Base-by-base conservation (phyloP, 1,284 basidiomycete genomes). In the Apiotrichum laibachii region DNA sequence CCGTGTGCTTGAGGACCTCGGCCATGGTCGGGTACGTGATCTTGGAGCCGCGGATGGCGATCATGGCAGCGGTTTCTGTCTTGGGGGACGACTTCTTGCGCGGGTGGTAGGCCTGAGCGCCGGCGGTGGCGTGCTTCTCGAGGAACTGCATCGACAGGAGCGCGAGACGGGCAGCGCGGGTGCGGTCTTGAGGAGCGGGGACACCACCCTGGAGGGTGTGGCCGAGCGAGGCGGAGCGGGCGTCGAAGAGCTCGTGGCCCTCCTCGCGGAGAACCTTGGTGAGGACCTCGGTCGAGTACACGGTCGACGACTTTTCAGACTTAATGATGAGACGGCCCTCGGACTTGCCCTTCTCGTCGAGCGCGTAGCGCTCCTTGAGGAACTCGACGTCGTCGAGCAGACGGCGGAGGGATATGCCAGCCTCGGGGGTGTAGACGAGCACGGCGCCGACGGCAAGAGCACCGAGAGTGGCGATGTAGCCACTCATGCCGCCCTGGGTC, bases 141-240 rank as follows among this genome's bases (percentile, higher is more conserved):
- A 99, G 83, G 84, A 97, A 98, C 53, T 86, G 81, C 88, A 98
- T 94, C 81, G 91, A 95, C 68, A 90, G 88, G 62, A 96, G 82
- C 10, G 94, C 88, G 44, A 98, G 83, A 48, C 94, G 88, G 1
- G 90, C 89, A 1, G 92, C 95, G 19, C 92, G 88, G 0, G 89
- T 87, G 59, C 95, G 89, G 80, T 99, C 96, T 65, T 91, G 83
- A 0, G 95, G 95, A 0, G 93, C 95, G 4, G 95, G 95, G 5
- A 91, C 87, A 7, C 92, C 92, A 19, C 95, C 95, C 75, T 99
- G 95, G 11, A 99, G 81, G 2, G 93, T 97, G 80, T 99, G 96
- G 12, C 96, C 95, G 21, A 99, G 86, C 4, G 90, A 88, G 18
- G 95, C 96, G 13, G 86, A 89, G 50, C 96, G 88, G 19, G 95